Base-by-base conservation (phyloP, 352 stramenopile genomes). In the Phytophthora syringae region DNA sequence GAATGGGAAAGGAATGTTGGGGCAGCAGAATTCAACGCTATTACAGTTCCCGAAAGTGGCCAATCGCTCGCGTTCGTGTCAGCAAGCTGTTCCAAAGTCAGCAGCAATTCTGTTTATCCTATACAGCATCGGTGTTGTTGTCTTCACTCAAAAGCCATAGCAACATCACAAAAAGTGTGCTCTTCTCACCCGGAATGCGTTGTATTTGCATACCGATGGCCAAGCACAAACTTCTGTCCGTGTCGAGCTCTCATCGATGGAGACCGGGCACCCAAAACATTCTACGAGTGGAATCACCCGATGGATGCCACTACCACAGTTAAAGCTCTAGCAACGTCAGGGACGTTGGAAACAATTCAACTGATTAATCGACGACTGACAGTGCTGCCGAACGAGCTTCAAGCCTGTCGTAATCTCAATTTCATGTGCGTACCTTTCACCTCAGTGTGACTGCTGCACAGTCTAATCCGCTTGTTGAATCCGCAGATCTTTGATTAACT, bases 351-450 rank as follows among this genome's bases (percentile, higher is more conserved):
- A 4, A 68, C 57, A 11, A 42, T 78, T 5, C 69, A 78, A 20
- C 37, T 81, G 7, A 67, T 76, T 10, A 78, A 81, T 28, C 66
- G 57, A 7, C 45, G 67, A 20, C 44, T 81, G 1, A 20, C 39
- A 2, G 25, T 32, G 2, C 47, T 63, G 18, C 70, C 74, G 2
- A 61, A 77, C 2, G 61, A 77, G 21, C 51, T 87, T 7, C 51
- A 40, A 7, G 6, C 13, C 3, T 84, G 76, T 32, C 28, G 15
- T 4, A 40, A 73, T 1, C 63, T 88, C 12, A 67, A 70, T 1
- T 62, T 73, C 30, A 47, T 88, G 79, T 84, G 66, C 39, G 68
- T 52, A n/a, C n/a, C n/a, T n/a, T n/a, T n/a, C n/a, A n/a, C n/a
- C n/a, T n/a, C n/a, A n/a, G n/a, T n/a, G n/a, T n/a, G n/a, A n/a